Evolutionary conservation across 345 rosid species (phyloP).

Genomic region (Populus euphratica): DNA sequence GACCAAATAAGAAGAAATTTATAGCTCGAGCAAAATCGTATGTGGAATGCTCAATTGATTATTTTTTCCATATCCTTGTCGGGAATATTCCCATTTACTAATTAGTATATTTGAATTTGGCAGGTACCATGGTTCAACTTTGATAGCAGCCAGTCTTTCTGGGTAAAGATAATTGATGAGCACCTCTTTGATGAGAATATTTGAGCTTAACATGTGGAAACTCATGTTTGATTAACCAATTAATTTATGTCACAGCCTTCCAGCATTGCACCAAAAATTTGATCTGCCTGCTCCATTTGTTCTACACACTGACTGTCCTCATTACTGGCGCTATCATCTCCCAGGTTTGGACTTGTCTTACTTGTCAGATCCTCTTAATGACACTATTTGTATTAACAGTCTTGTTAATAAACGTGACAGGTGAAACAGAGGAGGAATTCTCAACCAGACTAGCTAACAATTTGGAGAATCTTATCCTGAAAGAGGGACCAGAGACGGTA

Average conservation of each 20-base stretch:
- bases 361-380: not conserved
- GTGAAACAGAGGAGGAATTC: slow-evolving; percentile 92
- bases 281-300: slow-evolving; percentile 97
- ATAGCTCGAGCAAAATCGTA: slow-evolving; percentile 76
- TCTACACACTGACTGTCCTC: slow-evolving; percentile 93
- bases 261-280: slow-evolving; percentile 84
- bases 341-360: slow-evolving; percentile 48
- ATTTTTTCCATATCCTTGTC: not conserved
- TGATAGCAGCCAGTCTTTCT: slow-evolving; percentile 91
- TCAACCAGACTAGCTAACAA: slow-evolving; percentile 83
- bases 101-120: slow-evolving; percentile 17
- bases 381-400: not conserved
- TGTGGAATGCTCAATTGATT: slow-evolving; percentile 7
- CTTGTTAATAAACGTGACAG: slow-evolving; percentile 38
- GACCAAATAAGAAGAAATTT: slow-evolving; percentile 77
- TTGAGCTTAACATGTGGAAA: slow-evolving; percentile 4
- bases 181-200: not conserved
- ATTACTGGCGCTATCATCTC: slow-evolving; percentile 93
- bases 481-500: slow-evolving; percentile 98
- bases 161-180: slow-evolving; percentile 46
- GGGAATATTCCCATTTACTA: slow-evolving; percentile 5
- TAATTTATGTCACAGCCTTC: slow-evolving; percentile 49
- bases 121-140: slow-evolving; percentile 94
- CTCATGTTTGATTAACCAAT: slow-evolving; percentile 3
- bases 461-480: slow-evolving; percentile 79